Base-by-base conservation (phyloP, 305 asterid genomes). In the Withania somnifera region DNA sequence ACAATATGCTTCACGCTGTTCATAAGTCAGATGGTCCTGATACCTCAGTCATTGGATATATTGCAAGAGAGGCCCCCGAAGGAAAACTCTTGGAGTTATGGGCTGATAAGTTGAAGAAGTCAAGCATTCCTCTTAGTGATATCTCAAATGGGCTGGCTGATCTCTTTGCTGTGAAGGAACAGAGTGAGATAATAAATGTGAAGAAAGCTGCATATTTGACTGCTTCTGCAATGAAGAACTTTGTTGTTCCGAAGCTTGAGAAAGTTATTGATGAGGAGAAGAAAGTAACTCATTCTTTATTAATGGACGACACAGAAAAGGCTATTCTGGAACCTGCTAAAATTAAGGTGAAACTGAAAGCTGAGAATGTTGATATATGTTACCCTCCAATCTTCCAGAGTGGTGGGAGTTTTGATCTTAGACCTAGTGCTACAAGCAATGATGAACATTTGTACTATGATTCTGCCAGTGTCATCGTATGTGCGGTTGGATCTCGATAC, bases 371-470 rank as follows among this genome's bases (percentile, higher is more conserved):
- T 5, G 95, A 92, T 88, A 94, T 94, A 19, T 94, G 97, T 84
- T 90, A 91, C 84, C 97, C 96, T 47, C 98, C 97, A 7, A 89
- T 91, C 78, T 90, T 93, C 86, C 95, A 93, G 85, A 93, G 98
- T 76, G 98, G 98, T 79, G 97, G 93, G 26, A 84, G 53, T 14
- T 94, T 92, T 60, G 92, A 94, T 87, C 91, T 94, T 36, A 86
- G 90, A 66, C 97, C 98, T 42, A 89, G 93, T 86, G 97, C 97
- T 30, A 68, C 89, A 24, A 92, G 96, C 87, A 89, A 90, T 57
- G 93, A 92, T 73, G 93, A 90, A 11, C 14, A 82, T 81, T 83
- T 92, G 19, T 91, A 87, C 83, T 94, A 89, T 81, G 96, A 91
- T 86, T 81, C 93, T 30, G 82, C 90, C 76, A 89, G 92, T 84